Percentiles rank a stretch among this genome's conserved stretches.
Conservation (phyloP, 73 alveolate genomes). For the Blepharisma japonicum region DNA sequence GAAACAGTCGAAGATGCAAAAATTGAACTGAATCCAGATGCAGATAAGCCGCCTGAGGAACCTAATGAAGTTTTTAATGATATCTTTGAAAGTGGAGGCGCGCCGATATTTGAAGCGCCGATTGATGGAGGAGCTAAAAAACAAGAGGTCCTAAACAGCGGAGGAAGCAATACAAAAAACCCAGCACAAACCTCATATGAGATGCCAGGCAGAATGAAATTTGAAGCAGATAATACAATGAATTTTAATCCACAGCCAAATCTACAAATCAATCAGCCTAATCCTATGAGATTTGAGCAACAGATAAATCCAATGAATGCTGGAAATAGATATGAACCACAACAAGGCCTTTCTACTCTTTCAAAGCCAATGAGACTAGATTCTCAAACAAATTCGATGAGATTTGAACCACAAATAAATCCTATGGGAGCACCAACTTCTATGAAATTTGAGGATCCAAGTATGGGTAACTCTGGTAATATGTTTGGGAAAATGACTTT, state of each 20-base stretch:
- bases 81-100: conserved; percentile 15
- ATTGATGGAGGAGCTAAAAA: neutral
- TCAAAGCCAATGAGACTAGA: no score
- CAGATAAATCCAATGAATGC: no score
- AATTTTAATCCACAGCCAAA: neutral
- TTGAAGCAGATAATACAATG: neutral
- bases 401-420: no score
- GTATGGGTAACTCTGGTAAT: no score
- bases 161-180: neutral
- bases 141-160: neutral
- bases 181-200: neutral
- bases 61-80: neutral
- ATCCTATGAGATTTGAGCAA: no score
- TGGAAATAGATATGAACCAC: no score
- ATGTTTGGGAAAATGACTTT: no score
- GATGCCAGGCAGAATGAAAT: neutral
- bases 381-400: no score
- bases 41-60: neutral
- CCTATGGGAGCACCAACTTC: no score
- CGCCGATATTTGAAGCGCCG: neutral
- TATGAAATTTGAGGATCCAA: no score
- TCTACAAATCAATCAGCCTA: neutral
- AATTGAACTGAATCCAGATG: neutral
- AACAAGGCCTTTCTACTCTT: no score
- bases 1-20: conserved; percentile 45